Evolutionary conservation across 176 grass and related monocot genomes (phyloP).

Genomic region (Miscanthus lutarioriparius): DNA sequence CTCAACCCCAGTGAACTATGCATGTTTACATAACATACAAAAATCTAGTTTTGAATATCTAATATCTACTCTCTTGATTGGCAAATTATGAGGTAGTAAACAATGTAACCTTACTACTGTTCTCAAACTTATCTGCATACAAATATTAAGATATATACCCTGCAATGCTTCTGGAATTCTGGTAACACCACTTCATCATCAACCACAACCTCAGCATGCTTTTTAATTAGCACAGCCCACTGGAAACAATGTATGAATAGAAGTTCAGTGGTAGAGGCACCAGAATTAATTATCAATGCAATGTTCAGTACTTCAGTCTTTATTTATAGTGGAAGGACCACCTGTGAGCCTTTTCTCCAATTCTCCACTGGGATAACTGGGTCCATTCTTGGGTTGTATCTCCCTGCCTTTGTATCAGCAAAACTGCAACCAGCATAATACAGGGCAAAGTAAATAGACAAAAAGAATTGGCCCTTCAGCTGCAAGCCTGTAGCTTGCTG

Average conservation of each 20-base stretch:
- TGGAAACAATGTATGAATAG: constrained; percentile 30
- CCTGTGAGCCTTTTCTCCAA: constrained; percentile 99
- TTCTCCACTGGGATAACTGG: constrained; percentile 76
- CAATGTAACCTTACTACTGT: constrained; percentile 6
- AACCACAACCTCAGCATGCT: constrained; percentile 90
- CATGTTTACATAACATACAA: neutral
- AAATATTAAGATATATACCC: constrained; percentile 55
- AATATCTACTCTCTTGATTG: neutral
- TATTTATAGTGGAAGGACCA: constrained; percentile 29
- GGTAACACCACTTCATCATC: constrained; percentile 71
- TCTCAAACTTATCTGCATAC: constrained; percentile 20
- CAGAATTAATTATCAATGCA: neutral
- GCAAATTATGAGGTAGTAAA: constrained; percentile 13
- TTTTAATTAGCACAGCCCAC: constrained; percentile 95
- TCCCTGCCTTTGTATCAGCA: constrained; percentile 88
- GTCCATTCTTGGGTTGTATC: constrained; percentile 99
- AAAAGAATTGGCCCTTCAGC: constrained; percentile 23
- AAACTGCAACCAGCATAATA: constrained; percentile 82
- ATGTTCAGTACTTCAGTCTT: neutral
- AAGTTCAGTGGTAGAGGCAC: constrained; percentile 23
- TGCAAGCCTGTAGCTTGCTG: constrained; percentile 27
- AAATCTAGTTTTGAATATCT: neutral
- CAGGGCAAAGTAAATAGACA: constrained; percentile 24
- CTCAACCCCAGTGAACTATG: neutral
- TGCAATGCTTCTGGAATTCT: constrained; percentile 89